Base-by-base conservation (phyloP, 139 green algal species). In the Chlorella vulgaris region DNA sequence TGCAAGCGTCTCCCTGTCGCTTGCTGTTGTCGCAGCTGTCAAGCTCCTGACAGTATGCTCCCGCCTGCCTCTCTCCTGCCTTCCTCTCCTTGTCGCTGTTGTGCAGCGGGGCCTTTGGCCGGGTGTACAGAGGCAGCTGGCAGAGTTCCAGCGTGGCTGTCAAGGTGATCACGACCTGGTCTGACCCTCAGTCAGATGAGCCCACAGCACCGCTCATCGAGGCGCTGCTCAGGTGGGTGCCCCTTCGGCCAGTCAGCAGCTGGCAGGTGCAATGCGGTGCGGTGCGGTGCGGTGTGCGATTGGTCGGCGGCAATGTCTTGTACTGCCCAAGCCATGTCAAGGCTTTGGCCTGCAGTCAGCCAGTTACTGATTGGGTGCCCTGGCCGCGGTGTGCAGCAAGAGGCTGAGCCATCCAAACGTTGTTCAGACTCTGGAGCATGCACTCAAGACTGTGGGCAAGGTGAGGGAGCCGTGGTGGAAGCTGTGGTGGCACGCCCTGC, bases 61-160 rank as follows among this genome's bases (percentile, higher is more conserved):
- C 10, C 47, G 13, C 47, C 47, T 24, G 13, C 47, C 47, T 10
- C 47, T 55, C 47, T 10, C 10, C 47, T 10, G 10, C 13, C 15
- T 55, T 55, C 13, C 15, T 10, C 47, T 55, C 13, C 47, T 55
- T n/a, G n/a, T 10, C 15, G 15, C 47, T 67, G 60, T 33, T n/a
- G 15, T 18, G 62, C 62, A 69, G 62, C 8, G 62, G 62, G 1
- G 62, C 62, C 31, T 42, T 39, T 31, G 62, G 62, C n/a, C 31
- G 33, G 62, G 62, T 69, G 62, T 42, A 69, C 62, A 29, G 62
- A 29, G 62, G 62, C 62, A 40, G 10, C 29, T 69, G 62, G 62
- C n/a, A 24, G 10, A 13, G 28, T 7, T 8, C 29, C 62, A 69
- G 31, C 29, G 62, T 69, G 62, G 62, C 62, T 29, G 62, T 69